Evolutionary conservation across 345 rosid species (phyloP), one percentile per base, ranked within the genome.

Genomic region (Pugionium dolabratum): DNA sequence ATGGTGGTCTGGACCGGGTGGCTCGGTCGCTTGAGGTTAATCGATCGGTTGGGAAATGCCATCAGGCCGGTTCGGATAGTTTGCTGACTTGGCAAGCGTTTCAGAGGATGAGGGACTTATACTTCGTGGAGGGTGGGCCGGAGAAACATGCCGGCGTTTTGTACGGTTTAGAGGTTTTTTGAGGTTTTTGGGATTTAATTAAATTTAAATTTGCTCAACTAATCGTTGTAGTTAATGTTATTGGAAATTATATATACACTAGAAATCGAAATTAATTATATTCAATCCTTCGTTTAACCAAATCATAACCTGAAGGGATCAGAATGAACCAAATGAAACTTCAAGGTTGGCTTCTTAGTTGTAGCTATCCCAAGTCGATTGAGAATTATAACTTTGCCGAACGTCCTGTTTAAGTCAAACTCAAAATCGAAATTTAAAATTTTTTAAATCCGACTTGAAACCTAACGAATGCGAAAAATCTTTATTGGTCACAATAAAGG

Each of bases 21-120:
- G 91, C 93, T 6, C 72, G 75, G 71, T 69, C 79, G 1, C 74
- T 92, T 51, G 86, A 82, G 2, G 79, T 89, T 63, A 78, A 81
- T 74, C 86, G 98, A 75, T 82, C 68, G 55, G 83, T 84, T 3
- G 98, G 98, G 53, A 89, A 86, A 75, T 89, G 95, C 54, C 98
- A 89, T 65, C 98, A 92, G 51, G 98, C 96, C 67, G 96, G 98
- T 35, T 92, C 98, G 2, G 98, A 92, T 79, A 89, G 95, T 28
- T 61, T 92, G 84, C 74, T 92, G 85, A 89, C 96, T 45, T 83
- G 96, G 85, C 95, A 89, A 31, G 92, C 93, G 28, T 92, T 84
- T 73, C 79, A 80, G 77, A 89, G 78, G 78, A 87, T 92, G 67
- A 86, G 85, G 66, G 95, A 87, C 18, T 77, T 81, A 60, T 86